Conservation (phyloP, 192 early-diverging fungal species). For the Lunasporangiospora selenospora region DNA sequence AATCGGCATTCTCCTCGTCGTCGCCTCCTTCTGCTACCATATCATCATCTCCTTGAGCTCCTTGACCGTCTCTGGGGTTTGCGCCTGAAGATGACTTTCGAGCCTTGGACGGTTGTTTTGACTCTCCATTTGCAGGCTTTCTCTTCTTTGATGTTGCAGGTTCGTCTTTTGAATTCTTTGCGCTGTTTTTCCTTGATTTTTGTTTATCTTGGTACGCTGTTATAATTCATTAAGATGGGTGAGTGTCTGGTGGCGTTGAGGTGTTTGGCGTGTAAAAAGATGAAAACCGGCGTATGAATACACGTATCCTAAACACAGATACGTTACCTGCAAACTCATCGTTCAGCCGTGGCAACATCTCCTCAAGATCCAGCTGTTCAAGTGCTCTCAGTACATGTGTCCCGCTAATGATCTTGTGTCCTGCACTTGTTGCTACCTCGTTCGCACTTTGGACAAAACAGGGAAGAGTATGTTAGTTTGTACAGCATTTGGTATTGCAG, state of each 20-base stretch:
- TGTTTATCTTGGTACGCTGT: conserved; percentile 52
- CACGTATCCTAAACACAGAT: neutral
- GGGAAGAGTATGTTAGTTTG: neutral
- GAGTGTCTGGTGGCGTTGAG: neutral
- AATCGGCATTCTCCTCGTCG: conserved; percentile 17
- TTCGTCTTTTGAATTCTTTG: conserved; percentile 18
- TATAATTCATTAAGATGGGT: neutral
- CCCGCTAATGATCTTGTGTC: conserved; percentile 57
- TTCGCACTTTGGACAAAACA: conserved; percentile 46
- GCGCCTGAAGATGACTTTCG: conserved; percentile 30
- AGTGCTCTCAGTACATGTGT: conserved; percentile 56
- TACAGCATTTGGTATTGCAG: neutral
- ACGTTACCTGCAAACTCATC: conserved; percentile 51
- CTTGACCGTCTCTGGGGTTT: conserved; percentile 30
- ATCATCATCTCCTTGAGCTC: neutral
- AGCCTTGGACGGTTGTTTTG: conserved; percentile 10
- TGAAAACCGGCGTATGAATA: neutral
- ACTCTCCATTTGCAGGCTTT: conserved; percentile 24
- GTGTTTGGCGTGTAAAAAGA: neutral
- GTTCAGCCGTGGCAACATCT: conserved; percentile 45
- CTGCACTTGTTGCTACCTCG: conserved; percentile 49
- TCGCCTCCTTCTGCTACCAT: conserved; percentile 24
- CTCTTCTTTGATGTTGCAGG: conserved; percentile 27
- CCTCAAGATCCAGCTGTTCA: conserved; percentile 53
- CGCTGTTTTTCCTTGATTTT: conserved; percentile 46